A percentile compares a stretch with the other conserved stretches of the same genome.
Evolutionary conservation across 2,329 filamentous ascomycete species (phyloP).

Genomic region (Cercospora berteroae): DNA sequence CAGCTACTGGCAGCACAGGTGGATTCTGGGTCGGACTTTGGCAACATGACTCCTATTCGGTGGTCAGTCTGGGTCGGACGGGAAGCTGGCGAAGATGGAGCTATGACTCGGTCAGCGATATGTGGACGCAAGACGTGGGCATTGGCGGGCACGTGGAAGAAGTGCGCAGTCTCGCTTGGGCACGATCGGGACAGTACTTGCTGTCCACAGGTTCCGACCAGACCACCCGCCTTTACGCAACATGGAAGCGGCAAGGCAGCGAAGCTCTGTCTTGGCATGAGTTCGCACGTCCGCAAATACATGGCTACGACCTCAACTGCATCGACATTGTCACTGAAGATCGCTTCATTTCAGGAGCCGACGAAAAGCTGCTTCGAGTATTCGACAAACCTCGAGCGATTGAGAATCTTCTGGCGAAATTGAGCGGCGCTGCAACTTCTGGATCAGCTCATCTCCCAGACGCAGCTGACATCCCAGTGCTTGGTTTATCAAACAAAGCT

Average conservation of each 20-base stretch:
- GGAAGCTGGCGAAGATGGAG: constrained; percentile 91
- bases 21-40: constrained; percentile 96
- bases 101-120: constrained; percentile 58
- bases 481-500: constrained; percentile 95
- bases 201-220: constrained; percentile 89
- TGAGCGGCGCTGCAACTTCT: constrained; percentile 25
- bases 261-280: constrained; percentile 75
- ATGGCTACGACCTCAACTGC: constrained; percentile 97
- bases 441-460: constrained; percentile 61
- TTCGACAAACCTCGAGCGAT: constrained; percentile 87
- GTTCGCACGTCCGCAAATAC: constrained; percentile 91
- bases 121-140: constrained; percentile 74
- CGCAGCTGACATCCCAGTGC: constrained; percentile 88
- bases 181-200: constrained; percentile 75
- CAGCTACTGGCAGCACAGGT: constrained; percentile 90
- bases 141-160: constrained; percentile 81
- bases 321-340: constrained; percentile 70
- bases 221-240: constrained; percentile 81
- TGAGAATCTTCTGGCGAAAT: constrained; percentile 56
- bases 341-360: constrained; percentile 89
- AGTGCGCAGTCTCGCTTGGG: constrained; percentile 81
- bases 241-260: constrained; percentile 61
- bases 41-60: constrained; percentile 71
- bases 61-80: constrained; percentile 82
- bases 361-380: constrained; percentile 96